Percentiles rank a stretch among this genome's conserved stretches.
These are phyloP conservation scores for Phlebopus sp. DNA, from an alignment of 1,284 basidiomycete genomes.

Conservation along the genomic window DNA sequence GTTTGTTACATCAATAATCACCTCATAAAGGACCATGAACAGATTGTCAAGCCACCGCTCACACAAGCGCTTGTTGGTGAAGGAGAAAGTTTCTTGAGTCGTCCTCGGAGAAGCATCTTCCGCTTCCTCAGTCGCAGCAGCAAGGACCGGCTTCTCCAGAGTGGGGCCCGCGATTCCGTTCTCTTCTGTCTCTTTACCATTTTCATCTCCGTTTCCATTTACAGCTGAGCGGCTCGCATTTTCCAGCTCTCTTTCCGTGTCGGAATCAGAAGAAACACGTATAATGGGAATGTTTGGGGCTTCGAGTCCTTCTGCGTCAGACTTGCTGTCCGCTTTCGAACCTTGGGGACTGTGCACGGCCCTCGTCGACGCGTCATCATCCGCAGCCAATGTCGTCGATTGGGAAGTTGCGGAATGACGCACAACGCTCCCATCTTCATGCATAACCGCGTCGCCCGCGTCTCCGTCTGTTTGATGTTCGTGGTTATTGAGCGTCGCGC, in stretches of 20 bases:
- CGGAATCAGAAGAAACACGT: slow-evolving; percentile 63
- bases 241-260: slow-evolving; percentile 34
- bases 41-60: slow-evolving; percentile 98
- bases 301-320: slow-evolving; percentile 21
- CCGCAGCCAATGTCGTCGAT: slow-evolving; percentile 37
- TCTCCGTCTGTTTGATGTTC: slow-evolving; percentile 17
- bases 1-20: slow-evolving; percentile 30
- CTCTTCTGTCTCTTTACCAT: slow-evolving; percentile 27
- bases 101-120: slow-evolving; percentile 34
- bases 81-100: slow-evolving; percentile 73
- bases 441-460: slow-evolving; percentile 39
- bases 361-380: slow-evolving; percentile 75
- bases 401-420: slow-evolving; percentile 22
- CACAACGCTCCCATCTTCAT: slow-evolving; percentile 54
- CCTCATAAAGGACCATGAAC: slow-evolving; percentile 98
- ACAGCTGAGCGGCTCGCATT: slow-evolving; percentile 23
- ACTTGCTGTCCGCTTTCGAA: slow-evolving; percentile 22
- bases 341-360: slow-evolving; percentile 44
- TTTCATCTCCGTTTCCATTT: slow-evolving; percentile 29
- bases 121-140: slow-evolving; percentile 49
- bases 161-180: slow-evolving; percentile 25
- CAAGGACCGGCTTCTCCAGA: slow-evolving; percentile 63
- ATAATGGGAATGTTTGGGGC: slow-evolving; percentile 75
- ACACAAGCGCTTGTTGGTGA: slow-evolving; percentile 95
- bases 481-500: slow-evolving; percentile 15